Percentiles rank a stretch among this genome's conserved stretches.
Conservation (phyloP, 2,329 filamentous ascomycete species). For the Trichophyton verrucosum region DNA sequence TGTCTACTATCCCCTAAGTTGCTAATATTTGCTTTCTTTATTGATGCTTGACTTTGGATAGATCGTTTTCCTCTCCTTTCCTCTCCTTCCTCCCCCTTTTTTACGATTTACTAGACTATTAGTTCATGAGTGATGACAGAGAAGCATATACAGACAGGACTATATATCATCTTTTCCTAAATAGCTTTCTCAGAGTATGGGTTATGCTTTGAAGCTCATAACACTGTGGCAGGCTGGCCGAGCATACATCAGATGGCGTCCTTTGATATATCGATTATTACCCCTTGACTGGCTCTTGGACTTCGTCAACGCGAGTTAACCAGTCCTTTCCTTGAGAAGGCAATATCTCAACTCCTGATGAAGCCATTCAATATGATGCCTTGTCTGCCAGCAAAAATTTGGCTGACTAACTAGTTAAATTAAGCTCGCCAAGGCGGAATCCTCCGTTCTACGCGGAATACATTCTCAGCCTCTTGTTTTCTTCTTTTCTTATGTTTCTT, state of each 20-base stretch:
- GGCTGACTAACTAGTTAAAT: too few relatives aligned
- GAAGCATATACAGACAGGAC: conserved; percentile 2
- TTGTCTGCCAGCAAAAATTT: too few relatives aligned
- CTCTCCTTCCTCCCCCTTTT: not conserved
- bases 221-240: not conserved
- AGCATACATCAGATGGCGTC: not conserved
- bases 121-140: not conserved
- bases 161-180: not conserved
- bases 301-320: too few relatives aligned
- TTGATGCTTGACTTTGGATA: not conserved
- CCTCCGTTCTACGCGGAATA: too few relatives aligned
- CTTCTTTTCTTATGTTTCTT: too few relatives aligned
- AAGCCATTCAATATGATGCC: too few relatives aligned
- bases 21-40: not conserved
- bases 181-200: not conserved
- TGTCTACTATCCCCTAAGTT: not conserved
- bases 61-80: not conserved
- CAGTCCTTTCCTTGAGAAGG: too few relatives aligned
- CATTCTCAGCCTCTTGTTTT: too few relatives aligned
- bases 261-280: not conserved
- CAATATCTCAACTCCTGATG: too few relatives aligned
- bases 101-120: not conserved
- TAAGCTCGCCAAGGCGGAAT: too few relatives aligned
- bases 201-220: not conserved
- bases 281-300: too few relatives aligned